Conservation (phyloP, 768 basidiomycete species). For the Amanita rimosa region DNA sequence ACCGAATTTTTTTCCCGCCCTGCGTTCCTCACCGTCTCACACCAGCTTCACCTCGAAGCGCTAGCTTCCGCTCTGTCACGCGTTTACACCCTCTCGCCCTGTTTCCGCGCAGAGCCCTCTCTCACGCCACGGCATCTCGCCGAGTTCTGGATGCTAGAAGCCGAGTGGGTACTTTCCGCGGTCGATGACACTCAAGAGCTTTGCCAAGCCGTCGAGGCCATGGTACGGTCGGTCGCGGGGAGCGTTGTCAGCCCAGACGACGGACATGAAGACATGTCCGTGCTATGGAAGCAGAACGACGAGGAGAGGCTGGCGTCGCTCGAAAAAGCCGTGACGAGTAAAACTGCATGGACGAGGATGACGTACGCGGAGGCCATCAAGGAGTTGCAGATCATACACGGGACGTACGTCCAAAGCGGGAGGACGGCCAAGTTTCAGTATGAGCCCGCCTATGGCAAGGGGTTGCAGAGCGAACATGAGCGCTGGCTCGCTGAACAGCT, state of each 20-base stretch:
- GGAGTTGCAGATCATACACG: constrained; percentile 32
- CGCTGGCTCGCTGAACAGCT: constrained; percentile 71
- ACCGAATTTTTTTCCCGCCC: constrained; percentile 64
- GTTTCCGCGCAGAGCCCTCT: constrained; percentile 89
- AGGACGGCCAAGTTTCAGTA: constrained; percentile 37
- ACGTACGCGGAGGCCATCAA: constrained; percentile 69
- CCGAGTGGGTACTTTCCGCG: constrained; percentile 56
- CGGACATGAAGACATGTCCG: constrained; percentile 16
- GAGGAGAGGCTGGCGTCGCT: constrained; percentile 22
- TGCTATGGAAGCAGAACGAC: constrained; percentile 26
- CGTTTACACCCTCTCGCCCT: constrained; percentile 87
- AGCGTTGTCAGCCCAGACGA: constrained; percentile 11
- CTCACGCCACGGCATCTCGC: constrained; percentile 86
- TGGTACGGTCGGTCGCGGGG: constrained; percentile 18
- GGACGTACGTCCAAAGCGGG: constrained; percentile 4
- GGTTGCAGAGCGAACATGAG: constrained; percentile 87
- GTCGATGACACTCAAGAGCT: constrained; percentile 29
- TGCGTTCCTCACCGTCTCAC: constrained; percentile 87
- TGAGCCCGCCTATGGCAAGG: constrained; percentile 52
- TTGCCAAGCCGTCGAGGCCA: constrained; percentile 27
- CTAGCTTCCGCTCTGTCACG: constrained; percentile 67
- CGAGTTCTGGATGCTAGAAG: constrained; percentile 99
- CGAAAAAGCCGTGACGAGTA: constrained; percentile 22
- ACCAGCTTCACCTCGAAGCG: constrained; percentile 92
- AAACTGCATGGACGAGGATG: constrained; percentile 53